Base-by-base conservation (phyloP, 2,329 filamentous ascomycete genomes). In the Diaporthe aspalathi region DNA sequence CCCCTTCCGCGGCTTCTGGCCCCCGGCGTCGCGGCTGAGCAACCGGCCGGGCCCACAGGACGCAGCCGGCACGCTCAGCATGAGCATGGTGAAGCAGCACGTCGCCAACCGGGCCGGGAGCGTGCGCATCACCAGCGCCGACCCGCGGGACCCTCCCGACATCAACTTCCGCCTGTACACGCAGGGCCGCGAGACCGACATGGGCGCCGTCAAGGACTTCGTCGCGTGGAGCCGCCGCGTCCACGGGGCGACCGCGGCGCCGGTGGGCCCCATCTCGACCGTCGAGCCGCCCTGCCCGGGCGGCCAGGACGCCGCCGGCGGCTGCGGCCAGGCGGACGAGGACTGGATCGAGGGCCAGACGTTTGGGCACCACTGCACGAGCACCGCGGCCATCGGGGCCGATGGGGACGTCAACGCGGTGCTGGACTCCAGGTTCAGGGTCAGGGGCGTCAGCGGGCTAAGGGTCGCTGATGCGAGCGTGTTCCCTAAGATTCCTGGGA, bases 81-180 rank as follows among this genome's bases (percentile, higher is more conserved):
- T 82, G 57, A 79, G 79, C 50, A 80, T 83, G 73, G 81, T 82
- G 38, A 82, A 83, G 73, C 81, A 81, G 67, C 83, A 84, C 60
- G 81, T 80, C 35, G 80, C 82, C 9, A 93, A 93, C 52, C 83
- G 85, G 65, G 86, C 85, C 11, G 91, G 92, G n/a, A 89, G 84
- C 0, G 90, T 93, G 17, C 87, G 81, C 2, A 83, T 93, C 2
- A 83, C 82, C 22, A 91, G 89, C 0, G 82, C 86, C 0, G 85
- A 92, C 76, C 90, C 91, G 0, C 85, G 86, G 1, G 91, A 92
- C 67, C 85, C 86, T n/a, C 91, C 91, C 0, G 79, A 86, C 43
- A 91, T 91, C 76, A 84, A 86, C 77, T 90, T 90, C 81, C 88
- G 89, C 76, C 88, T 85, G 76, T 90, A 84, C 82, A 82, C 80